Base-by-base conservation (phyloP, 495 filamentous ascomycete species). In the Talaromyces nanjingensis region DNA sequence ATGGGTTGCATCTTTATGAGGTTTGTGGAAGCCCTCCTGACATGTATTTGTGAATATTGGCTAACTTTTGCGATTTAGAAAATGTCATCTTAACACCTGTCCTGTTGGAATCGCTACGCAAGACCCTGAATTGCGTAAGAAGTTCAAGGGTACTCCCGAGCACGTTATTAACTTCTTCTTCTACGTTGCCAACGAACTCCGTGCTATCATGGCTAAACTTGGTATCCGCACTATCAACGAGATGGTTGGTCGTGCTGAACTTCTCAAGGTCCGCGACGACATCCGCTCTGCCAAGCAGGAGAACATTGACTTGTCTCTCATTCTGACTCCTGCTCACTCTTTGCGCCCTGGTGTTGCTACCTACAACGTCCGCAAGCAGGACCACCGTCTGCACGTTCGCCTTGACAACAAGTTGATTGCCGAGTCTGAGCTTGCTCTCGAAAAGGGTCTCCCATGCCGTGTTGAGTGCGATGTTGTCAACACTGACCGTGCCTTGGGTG, bases 161-260 rank as follows among this genome's bases (percentile, higher is more conserved):
- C 91, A 99, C 72, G 94, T 97, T 54, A 99, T 99, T 76, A 99
- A 99, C 82, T 99, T 98, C 84, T 99, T 99, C 80, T 99, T 97
- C 79, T 99, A 99, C 69, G 83, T 99, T 56, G 87, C 96, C 65
- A 99, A 99, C 70, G 94, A 99, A 80, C 87, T 99, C 64, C 89
- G 94, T 66, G 93, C 94, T 18, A 97, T 99, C 77, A 98, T 99
- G 94, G 93, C 94, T 31, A 93, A 90, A 74, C 84, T 98, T 67
- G 94, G 94, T 62, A 89, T 97, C 82, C 86, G 94, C 56, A 96
- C 90, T 31, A 87, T 99, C 72, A 99, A 99, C 69, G 94, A 99
- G 75, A 98, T 98, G 94, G 91, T 99, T 68, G 94, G 94, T 22
- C 93, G 88, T 66, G 93, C 90, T 18, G 94, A 99, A 72, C 82